Evolutionary conservation across 306 rosid species (phyloP).

Genomic region (Geum urbanum): DNA sequence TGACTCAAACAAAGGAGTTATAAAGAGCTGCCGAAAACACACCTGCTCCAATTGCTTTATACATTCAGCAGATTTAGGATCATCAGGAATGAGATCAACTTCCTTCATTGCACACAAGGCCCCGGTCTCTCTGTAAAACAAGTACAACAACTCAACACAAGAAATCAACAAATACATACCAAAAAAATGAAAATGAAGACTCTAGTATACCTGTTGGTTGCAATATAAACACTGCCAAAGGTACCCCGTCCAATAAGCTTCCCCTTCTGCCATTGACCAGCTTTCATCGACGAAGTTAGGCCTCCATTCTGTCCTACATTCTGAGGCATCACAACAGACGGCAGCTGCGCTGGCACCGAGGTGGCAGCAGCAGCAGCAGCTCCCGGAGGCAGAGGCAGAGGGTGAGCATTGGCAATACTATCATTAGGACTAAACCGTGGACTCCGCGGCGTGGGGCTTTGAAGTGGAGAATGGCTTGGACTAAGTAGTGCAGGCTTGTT

Average conservation of each 20-base stretch:
- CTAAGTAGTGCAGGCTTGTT: slow-evolving; percentile 31
- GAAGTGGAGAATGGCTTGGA: slow-evolving; percentile 50
- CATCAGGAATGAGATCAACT: slow-evolving; percentile 89
- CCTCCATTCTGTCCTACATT: slow-evolving; percentile 26
- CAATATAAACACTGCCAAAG: slow-evolving; percentile 83
- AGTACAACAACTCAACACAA: slow-evolving; percentile 19
- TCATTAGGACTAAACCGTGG: slow-evolving; percentile 27
- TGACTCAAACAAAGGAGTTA: background rate
- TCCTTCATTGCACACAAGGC: slow-evolving; percentile 97
- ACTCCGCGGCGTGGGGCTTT: slow-evolving; percentile 39
- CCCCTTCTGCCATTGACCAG: slow-evolving; percentile 83
- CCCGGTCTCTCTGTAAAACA: slow-evolving; percentile 65
- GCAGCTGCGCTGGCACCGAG: slow-evolving; percentile 26
- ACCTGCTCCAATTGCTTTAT: slow-evolving; percentile 93
- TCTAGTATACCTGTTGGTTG: slow-evolving; percentile 61
- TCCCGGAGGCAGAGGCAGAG: slow-evolving; percentile 84
- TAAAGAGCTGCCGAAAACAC: slow-evolving; percentile 23
- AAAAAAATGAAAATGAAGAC: slow-evolving; percentile 19
- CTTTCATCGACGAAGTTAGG: slow-evolving; percentile 40
- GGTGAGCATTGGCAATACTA: slow-evolving; percentile 58
- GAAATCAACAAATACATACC: slow-evolving; percentile 16
- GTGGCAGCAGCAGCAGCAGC: slow-evolving; percentile 12
- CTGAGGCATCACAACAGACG: slow-evolving; percentile 19
- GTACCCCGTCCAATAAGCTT: slow-evolving; percentile 90
- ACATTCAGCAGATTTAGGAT: slow-evolving; percentile 77